Evolutionary conservation across 2,329 filamentous ascomycete species (phyloP).

Genomic region (Lachnellula arida): DNA sequence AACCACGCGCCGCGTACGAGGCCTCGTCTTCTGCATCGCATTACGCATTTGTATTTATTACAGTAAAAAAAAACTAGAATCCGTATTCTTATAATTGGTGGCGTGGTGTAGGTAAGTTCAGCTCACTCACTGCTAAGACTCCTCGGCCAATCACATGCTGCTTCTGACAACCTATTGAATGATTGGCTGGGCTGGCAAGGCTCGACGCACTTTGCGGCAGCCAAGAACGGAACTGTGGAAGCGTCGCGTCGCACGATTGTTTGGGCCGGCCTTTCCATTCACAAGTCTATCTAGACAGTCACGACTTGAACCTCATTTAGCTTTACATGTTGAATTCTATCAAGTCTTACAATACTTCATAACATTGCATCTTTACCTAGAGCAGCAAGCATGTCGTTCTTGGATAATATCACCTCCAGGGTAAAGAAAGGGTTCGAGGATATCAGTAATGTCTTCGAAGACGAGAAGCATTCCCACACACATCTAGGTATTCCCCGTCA

Average conservation of each 20-base stretch:
- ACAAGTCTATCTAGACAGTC: background rate
- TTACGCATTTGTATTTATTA: too few relatives aligned
- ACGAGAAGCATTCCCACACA: slow-evolving; percentile 1
- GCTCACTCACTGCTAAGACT: too few relatives aligned
- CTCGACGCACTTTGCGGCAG: background rate
- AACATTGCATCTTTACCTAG: background rate
- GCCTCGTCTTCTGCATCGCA: too few relatives aligned
- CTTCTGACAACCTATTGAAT: too few relatives aligned
- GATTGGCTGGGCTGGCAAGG: too few relatives aligned
- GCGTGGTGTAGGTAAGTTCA: too few relatives aligned
- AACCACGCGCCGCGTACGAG: too few relatives aligned
- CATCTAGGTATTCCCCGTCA: background rate
- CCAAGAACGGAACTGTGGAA: background rate
- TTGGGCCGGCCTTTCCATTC: background rate
- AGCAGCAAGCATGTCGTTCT: slow-evolving; percentile 8
- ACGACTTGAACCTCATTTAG: background rate
- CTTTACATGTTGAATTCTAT: background rate
- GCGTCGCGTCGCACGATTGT: background rate
- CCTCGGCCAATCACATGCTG: too few relatives aligned
- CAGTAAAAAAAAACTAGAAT: too few relatives aligned
- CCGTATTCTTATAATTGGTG: too few relatives aligned
- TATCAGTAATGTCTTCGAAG: slow-evolving; percentile 3
- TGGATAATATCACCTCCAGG: slow-evolving; percentile 3
- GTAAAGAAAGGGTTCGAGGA: slow-evolving; percentile 5
- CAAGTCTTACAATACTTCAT: too few relatives aligned